Conservation (phyloP, 805 yeast species). For the Metschnikowia dekortorum region DNA sequence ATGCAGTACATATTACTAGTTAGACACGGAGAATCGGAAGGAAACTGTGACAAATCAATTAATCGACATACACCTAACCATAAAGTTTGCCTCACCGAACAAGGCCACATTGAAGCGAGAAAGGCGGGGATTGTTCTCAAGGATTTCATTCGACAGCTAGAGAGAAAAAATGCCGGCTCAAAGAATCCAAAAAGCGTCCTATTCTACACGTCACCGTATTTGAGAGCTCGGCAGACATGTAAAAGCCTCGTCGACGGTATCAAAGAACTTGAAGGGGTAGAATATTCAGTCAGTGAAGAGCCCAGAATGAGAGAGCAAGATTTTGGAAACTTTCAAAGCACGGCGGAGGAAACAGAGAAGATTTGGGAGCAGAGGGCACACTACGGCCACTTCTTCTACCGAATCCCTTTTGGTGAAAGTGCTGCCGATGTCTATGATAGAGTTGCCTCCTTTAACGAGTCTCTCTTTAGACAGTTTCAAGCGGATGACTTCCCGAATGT, state of each 20-base stretch:
- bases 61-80: conserved; percentile 80
- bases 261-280: conserved; percentile 38
- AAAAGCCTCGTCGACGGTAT: conserved; percentile 61
- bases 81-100: conserved; percentile 63
- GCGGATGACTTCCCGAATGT: conserved; percentile 70
- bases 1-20: conserved; percentile 64
- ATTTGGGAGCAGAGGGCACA: conserved; percentile 82
- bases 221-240: conserved; percentile 80
- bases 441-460: conserved; percentile 84
- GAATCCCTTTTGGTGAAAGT: conserved; percentile 91
- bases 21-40: conserved; percentile 92
- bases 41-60: conserved; percentile 80
- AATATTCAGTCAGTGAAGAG: conserved; percentile 68
- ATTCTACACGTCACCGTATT: conserved; percentile 83
- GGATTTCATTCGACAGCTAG: conserved; percentile 35
- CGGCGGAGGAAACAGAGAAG: conserved; percentile 68
- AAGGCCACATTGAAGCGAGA: conserved; percentile 63
- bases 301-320: conserved; percentile 93
- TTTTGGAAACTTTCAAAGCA: conserved; percentile 87
- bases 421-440: conserved; percentile 96
- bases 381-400: conserved; percentile 75
- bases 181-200: conserved; percentile 42
- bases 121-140: conserved; percentile 54
- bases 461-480: conserved; percentile 76
- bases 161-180: conserved; percentile 1